Percentiles rank a stretch among this genome's conserved stretches.
Evolutionary conservation across 768 basidiomycete species (phyloP).

Genomic region (Rhodosporidiobolus sp.): DNA sequence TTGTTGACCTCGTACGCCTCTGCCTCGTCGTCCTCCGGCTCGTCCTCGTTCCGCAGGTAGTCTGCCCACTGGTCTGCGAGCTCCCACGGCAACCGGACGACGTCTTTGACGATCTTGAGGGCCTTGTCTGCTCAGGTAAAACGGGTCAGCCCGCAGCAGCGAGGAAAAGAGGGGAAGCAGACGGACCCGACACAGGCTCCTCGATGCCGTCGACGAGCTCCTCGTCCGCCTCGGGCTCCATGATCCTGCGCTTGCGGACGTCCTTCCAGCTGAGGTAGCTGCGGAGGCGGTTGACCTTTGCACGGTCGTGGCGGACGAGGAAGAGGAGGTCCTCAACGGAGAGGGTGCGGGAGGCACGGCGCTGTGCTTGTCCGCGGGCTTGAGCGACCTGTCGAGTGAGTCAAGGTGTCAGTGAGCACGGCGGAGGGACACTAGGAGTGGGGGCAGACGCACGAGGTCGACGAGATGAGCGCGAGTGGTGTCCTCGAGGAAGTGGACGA

Average conservation of each 20-base stretch:
- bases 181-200: constrained; percentile 56
- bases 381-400: constrained; percentile 64
- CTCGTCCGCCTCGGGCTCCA: constrained; percentile 48
- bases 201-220: constrained; percentile 73
- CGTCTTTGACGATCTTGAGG: constrained; percentile 84
- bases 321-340: constrained; percentile 94
- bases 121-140: constrained; percentile 45
- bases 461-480: constrained; percentile 86
- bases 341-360: constrained; percentile 78
- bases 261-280: constrained; percentile 98
- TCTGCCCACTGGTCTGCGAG: constrained; percentile 87
- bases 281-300: constrained; percentile 85
- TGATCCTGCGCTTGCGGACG: constrained; percentile 78
- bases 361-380: constrained; percentile 75
- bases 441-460: constrained; percentile 65
- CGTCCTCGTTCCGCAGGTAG: constrained; percentile 71
- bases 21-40: constrained; percentile 91
- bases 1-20: constrained; percentile 95
- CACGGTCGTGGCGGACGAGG: constrained; percentile 87
- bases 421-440: neutral
- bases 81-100: constrained; percentile 95
- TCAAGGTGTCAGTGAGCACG: neutral
- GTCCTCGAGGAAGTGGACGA: constrained; percentile 91
- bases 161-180: neutral
- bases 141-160: neutral